Conservation (phyloP, 108 stramenopile species). For the Aurantiochytrium sp. region DNA sequence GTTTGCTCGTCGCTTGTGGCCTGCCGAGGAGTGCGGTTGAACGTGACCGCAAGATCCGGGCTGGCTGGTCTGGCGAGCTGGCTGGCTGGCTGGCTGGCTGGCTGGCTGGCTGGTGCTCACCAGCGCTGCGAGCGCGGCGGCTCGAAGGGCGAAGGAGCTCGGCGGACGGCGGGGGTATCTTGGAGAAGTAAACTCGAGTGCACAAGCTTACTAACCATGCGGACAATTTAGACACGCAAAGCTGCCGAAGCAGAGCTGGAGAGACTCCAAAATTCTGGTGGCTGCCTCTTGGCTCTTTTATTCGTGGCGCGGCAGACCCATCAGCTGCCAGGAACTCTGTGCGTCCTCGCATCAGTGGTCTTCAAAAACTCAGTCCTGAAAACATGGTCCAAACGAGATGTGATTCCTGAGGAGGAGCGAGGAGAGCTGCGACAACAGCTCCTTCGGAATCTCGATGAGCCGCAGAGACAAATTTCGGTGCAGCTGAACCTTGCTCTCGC, state of each 20-base stretch:
- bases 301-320: neutral
- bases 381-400: neutral
- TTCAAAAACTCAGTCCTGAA: neutral
- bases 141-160: no score
- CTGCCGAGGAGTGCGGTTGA: neutral
- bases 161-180: no score
- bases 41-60: no score
- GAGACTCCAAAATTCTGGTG: neutral
- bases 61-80: no score
- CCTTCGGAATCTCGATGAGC: neutral
- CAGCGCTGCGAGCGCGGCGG: no score
- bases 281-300: neutral
- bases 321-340: neutral
- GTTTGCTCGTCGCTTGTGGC: neutral
- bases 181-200: no score
- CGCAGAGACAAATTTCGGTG: neutral
- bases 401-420: neutral
- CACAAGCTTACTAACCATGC: no score
- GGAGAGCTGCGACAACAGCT: neutral
- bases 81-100: no score
- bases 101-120: no score
- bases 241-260: neutral
- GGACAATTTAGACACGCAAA: neutral
- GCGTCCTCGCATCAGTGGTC: neutral
- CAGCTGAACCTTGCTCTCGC: neutral